phyloP scores from a whole-genome alignment of 1,284 basidiomycete species.

The Mycena citricolor region DNA sequence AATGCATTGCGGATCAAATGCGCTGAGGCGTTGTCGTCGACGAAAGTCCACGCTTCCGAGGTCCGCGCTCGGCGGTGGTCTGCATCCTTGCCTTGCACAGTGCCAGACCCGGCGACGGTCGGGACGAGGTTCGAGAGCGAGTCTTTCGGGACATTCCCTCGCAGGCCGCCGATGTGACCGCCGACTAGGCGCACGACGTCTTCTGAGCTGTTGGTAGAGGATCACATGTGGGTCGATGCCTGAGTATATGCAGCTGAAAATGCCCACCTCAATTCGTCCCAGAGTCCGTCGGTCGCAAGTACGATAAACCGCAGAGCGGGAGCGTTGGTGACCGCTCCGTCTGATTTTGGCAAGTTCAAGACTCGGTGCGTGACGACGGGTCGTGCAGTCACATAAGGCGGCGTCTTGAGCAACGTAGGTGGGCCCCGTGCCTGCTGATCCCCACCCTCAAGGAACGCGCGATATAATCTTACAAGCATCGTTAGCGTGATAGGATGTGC shows the following conservation, averaged over 20 bases:
- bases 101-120: constrained; percentile 50
- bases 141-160: constrained; percentile 60
- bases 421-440: constrained; percentile 58
- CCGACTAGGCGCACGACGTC: constrained; percentile 92
- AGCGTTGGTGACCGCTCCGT: constrained; percentile 16
- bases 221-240: no score
- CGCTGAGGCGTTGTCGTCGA: constrained; percentile 84
- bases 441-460: constrained; percentile 67
- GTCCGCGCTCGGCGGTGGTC: constrained; percentile 34
- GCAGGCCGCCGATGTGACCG: constrained; percentile 76
- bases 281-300: constrained; percentile 91
- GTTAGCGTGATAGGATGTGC: constrained; percentile 9
- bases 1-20: constrained; percentile 95
- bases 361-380: constrained; percentile 84
- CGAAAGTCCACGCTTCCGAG: constrained; percentile 69
- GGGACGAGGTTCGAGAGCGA: constrained; percentile 54
- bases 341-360: constrained; percentile 32
- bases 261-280: constrained; percentile 78
- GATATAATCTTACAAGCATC: constrained; percentile 51
- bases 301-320: constrained; percentile 70
- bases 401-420: constrained; percentile 72
- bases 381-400: constrained; percentile 91
- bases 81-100: constrained; percentile 62
- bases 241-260: no score
- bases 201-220: constrained; percentile 61